A percentile compares a stretch with the other conserved stretches of the same genome.
These are phyloP conservation scores for Novakomyces olei DNA, from an alignment of 805 yeast species.

Conservation along the genomic window DNA sequence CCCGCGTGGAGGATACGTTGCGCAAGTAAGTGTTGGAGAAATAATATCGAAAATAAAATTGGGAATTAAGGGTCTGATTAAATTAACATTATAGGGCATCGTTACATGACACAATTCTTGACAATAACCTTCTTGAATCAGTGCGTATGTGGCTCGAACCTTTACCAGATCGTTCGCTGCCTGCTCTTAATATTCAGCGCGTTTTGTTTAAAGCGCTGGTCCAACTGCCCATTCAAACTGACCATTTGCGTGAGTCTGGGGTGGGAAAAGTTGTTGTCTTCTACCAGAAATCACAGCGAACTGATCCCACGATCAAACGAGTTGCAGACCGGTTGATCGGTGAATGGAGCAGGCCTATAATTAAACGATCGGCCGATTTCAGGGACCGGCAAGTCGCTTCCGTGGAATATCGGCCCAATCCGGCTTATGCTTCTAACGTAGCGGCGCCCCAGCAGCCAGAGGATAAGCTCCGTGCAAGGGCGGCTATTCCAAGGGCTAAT, in stretches of 20 bases:
- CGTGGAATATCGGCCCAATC: constrained; percentile 26
- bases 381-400: constrained; percentile 60
- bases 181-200: constrained; percentile 91
- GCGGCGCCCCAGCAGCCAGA: background rate
- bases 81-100: constrained; percentile 34
- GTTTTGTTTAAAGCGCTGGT: constrained; percentile 54
- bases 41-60: too few relatives aligned
- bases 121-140: constrained; percentile 79
- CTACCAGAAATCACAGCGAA: constrained; percentile 73
- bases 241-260: constrained; percentile 83
- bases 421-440: too few relatives aligned
- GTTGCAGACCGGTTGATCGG: constrained; percentile 63
- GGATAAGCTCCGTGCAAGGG: background rate
- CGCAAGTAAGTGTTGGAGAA: too few relatives aligned
- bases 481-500: constrained; percentile 1
- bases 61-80: background rate
- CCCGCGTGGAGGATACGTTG: constrained; percentile 53
- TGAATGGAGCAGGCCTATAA: constrained; percentile 96
- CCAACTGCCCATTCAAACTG: constrained; percentile 78
- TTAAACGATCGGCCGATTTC: constrained; percentile 86
- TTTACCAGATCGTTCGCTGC: constrained; percentile 88
- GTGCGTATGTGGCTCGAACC: constrained; percentile 96
- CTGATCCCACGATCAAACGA: constrained; percentile 68
- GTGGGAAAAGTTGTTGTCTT: constrained; percentile 84
- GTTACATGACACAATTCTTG: constrained; percentile 77